These are phyloP conservation scores for Symbiotaphrina buchneri DNA, from an alignment of 495 filamentous ascomycete species.

Conservation along the genomic window DNA sequence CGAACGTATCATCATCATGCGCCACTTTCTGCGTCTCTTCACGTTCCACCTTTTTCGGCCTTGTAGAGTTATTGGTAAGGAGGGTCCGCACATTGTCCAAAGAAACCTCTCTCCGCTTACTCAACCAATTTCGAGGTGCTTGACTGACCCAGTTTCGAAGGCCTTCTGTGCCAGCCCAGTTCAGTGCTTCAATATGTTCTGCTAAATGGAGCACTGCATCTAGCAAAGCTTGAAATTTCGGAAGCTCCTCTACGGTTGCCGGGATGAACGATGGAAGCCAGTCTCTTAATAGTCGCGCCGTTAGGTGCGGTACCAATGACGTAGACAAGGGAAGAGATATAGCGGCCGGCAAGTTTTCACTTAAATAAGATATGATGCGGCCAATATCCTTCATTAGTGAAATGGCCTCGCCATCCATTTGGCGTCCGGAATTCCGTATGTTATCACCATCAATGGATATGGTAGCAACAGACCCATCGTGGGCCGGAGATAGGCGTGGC, in stretches of 20 bases:
- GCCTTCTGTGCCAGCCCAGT: conserved; percentile 44
- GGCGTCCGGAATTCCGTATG: conserved; percentile 7
- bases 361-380: conserved; percentile 39
- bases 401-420: conserved; percentile 3
- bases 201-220: conserved; percentile 37
- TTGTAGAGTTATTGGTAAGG: conserved; percentile 36
- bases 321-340: conserved; percentile 38
- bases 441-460: conserved; percentile 10
- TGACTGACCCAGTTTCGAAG: conserved; percentile 62
- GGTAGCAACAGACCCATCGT: conserved; percentile 6
- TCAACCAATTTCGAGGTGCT: conserved; percentile 63
- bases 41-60: conserved; percentile 47
- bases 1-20: conserved; percentile 36
- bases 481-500: conserved; percentile 9
- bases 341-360: conserved; percentile 35
- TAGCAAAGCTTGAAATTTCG: conserved; percentile 42
- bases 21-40: conserved; percentile 65
- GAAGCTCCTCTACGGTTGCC: conserved; percentile 40
- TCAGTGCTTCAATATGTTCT: conserved; percentile 29
- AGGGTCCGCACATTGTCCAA: conserved; percentile 50
- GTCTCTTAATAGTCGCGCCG: conserved; percentile 36
- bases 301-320: conserved; percentile 40
- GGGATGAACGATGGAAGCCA: conserved; percentile 67
- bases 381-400: conserved; percentile 33
- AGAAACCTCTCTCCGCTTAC: conserved; percentile 56